Conservation (phyloP, 805 yeast species). For the Candida nanaspora region DNA sequence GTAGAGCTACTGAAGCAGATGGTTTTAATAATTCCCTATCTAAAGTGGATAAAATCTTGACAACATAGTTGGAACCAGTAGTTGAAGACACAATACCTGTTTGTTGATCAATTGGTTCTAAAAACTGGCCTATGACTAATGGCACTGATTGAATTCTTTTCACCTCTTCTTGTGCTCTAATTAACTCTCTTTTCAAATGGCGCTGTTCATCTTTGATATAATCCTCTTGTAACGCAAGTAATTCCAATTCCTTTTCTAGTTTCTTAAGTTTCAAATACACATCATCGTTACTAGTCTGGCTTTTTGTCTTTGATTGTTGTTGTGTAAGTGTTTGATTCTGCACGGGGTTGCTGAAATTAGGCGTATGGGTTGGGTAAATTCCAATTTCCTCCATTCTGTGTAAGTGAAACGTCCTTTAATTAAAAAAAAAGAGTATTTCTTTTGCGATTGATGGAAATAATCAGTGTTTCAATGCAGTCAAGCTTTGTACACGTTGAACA, state of each 20-base stretch:
- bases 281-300: conserved; percentile 38
- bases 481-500: no score
- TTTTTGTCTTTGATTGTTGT: conserved; percentile 8
- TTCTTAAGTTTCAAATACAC: conserved; percentile 80
- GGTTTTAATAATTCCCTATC: conserved; percentile 94
- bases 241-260: conserved; percentile 83
- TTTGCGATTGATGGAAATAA: no score
- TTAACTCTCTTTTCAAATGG: conserved; percentile 86
- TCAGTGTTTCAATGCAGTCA: no score
- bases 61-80: conserved; percentile 96
- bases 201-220: conserved; percentile 98
- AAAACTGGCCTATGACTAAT: conserved; percentile 93
- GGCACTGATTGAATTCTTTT: conserved; percentile 97
- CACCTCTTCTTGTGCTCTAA: conserved; percentile 97
- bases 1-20: conserved; percentile 92
- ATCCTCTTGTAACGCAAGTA: conserved; percentile 84
- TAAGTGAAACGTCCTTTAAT: no score
- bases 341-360: conserved; percentile 16
- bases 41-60: conserved; percentile 85
- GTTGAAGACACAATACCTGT: conserved; percentile 97
- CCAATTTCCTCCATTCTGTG: conserved; percentile 59
- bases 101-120: conserved; percentile 94
- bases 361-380: conserved; percentile 28
- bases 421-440: no score
- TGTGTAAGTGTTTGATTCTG: conserved; percentile 6